phyloP scores from a whole-genome alignment of 2,329 filamentous ascomycete species.

The Mycosphaerella sp. region DNA sequence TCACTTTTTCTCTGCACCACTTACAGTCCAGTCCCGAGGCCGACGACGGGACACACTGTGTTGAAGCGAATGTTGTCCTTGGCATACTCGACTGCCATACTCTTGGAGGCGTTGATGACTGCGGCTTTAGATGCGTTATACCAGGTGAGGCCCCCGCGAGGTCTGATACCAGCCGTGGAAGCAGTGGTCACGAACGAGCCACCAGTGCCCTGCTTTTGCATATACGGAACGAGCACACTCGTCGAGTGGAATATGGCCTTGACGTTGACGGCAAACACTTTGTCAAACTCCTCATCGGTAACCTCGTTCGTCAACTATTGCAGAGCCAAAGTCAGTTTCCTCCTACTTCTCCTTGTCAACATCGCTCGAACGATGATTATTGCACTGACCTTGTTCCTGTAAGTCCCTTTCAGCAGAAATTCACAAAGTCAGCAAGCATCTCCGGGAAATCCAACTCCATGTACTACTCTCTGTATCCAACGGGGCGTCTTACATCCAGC shows the following conservation, averaged over 20 bases:
- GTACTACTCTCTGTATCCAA: too few species aligned
- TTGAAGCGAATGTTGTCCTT: slow-evolving; percentile 68
- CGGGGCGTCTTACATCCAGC: slow-evolving; percentile 42
- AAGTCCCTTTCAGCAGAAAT: slow-evolving; percentile 35
- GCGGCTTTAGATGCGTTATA: slow-evolving; percentile 66
- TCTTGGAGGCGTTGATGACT: slow-evolving; percentile 55
- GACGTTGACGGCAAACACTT: slow-evolving; percentile 63
- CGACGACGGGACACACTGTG: slow-evolving; percentile 50
- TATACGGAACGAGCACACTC: slow-evolving; percentile 54
- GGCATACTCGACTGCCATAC: slow-evolving; percentile 67
- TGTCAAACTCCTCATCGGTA: slow-evolving; percentile 60
- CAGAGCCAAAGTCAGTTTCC: not conserved
- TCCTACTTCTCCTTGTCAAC: not conserved
- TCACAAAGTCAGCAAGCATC: too few species aligned
- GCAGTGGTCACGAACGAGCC: slow-evolving; percentile 62
- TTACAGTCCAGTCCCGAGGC: slow-evolving; percentile 32
- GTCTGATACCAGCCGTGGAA: slow-evolving; percentile 57
- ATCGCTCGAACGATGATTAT: not conserved
- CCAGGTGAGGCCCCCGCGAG: slow-evolving; percentile 60
- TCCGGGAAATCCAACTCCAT: too few species aligned
- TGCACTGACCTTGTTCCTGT: slow-evolving; percentile 48
- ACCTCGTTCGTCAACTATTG: slow-evolving; percentile 53
- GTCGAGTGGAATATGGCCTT: slow-evolving; percentile 60
- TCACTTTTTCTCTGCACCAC: too few species aligned
- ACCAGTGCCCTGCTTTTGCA: slow-evolving; percentile 51